Conservation (phyloP, 2,329 filamentous ascomycete genomes). For the Colletotrichum lentis region DNA sequence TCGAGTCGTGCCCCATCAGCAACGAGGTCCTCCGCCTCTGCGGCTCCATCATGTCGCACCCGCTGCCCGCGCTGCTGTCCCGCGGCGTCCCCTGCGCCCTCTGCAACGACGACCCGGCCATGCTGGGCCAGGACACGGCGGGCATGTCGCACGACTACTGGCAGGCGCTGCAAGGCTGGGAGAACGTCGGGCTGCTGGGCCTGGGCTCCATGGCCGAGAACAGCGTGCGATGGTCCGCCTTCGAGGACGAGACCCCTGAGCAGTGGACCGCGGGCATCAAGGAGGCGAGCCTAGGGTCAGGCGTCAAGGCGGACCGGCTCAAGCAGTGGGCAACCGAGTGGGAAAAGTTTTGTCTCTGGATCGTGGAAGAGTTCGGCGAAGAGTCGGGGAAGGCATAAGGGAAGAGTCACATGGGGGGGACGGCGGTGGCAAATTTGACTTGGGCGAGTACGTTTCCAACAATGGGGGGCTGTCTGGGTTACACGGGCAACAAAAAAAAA, state of each 20-base stretch:
- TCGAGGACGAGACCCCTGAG: conserved; percentile 73
- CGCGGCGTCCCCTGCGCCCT: conserved; percentile 79
- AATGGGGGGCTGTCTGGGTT: not conserved
- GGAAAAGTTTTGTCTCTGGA: conserved; percentile 85
- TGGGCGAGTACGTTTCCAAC: conserved; percentile 8
- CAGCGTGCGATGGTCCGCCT: conserved; percentile 82
- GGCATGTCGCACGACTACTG: conserved; percentile 89
- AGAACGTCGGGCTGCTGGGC: conserved; percentile 81
- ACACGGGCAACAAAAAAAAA: conserved; percentile 2
- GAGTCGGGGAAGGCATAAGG: conserved; percentile 59
- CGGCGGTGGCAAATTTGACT: not conserved
- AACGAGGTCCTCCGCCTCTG: conserved; percentile 81
- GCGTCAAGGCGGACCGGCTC: conserved; percentile 72
- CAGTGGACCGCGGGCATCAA: conserved; percentile 75
- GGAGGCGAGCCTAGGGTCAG: conserved; percentile 72
- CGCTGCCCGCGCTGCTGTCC: conserved; percentile 78
- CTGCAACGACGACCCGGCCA: conserved; percentile 82
- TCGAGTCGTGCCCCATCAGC: conserved; percentile 83
- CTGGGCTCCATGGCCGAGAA: conserved; percentile 84
- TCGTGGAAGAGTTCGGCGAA: conserved; percentile 73
- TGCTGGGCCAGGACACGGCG: conserved; percentile 76
- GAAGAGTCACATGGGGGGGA: no score
- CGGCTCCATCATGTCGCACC: conserved; percentile 74
- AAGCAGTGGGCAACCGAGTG: conserved; percentile 78
- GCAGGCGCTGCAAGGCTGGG: conserved; percentile 84